Base-by-base conservation (phyloP, 305 asterid species). In the Solanum hybrid region DNA sequence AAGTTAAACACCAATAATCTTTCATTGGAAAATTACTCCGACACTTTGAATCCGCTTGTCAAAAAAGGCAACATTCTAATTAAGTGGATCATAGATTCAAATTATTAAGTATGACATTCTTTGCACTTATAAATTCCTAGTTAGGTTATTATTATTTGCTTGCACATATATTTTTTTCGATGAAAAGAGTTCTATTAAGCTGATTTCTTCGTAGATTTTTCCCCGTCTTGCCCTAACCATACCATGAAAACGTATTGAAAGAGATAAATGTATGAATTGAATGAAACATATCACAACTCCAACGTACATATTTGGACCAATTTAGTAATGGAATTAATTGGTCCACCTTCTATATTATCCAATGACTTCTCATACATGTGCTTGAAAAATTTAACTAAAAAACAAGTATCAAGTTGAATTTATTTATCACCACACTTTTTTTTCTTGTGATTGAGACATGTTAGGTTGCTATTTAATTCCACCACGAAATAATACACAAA, bases 21-120 rank as follows among this genome's bases (percentile, higher is more conserved):
- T 56, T 17, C 24, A 2, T 56, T 56, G 4, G 2, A 56, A 51
- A 56, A 56, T 3, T 56, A 56, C 69, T 17, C 69, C 0, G 7
- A 56, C 4, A 56, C 24, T 6, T 56, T 0, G n/a, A 13, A 45
- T 45, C 0, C 0, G 3, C 1, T 45, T 45, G 22, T 45, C 8
- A 45, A 45, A 45, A 40, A 45, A 45, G 64, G 64, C 22, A 45
- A 45, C 1, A 45, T 5, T 45, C 64, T 45, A 45, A 5, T 14
- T 5, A 45, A 45, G 22, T 45, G 22, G 64, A 45, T 45, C 64
- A 24, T 69, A 69, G 3, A n/a, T 71, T 26, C 7, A 11, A 71
- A 11, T 26, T 19, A 2, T 71, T 71, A 71, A 11, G 7, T 13
- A 72, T 72, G 78, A 72, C 35, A 27, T 13, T 72, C 1, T 6